Conservation (phyloP, 371 early-diverging fungal species). For the Syncephalastrum contaminatum region DNA sequence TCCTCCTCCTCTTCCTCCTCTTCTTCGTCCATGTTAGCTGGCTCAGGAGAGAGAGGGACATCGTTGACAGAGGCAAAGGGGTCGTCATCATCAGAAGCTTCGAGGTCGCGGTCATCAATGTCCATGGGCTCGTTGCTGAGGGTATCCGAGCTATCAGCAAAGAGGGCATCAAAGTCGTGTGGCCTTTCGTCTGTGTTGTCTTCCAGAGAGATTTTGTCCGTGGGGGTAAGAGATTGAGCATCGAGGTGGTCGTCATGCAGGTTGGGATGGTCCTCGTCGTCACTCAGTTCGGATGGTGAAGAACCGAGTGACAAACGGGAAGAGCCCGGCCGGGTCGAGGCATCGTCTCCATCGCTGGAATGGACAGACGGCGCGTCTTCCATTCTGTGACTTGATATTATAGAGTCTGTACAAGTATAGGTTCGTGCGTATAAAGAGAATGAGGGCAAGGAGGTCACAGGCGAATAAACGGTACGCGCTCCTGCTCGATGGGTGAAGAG, state of each 20-base stretch:
- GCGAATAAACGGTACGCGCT: no score
- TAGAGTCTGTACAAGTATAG: no score
- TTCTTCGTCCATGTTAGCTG: conserved; percentile 7
- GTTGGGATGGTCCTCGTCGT: conserved; percentile 20
- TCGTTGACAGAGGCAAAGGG: conserved; percentile 12
- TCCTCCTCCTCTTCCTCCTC: conserved; percentile 21
- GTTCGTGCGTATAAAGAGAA: no score
- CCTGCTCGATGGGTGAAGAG: no score
- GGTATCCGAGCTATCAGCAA: conserved; percentile 19
- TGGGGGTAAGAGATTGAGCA: conserved; percentile 21
- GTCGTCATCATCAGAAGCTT: conserved; percentile 13
- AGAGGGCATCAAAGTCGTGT: conserved; percentile 10
- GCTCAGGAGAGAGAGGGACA: conserved; percentile 10
- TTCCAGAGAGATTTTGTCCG: conserved; percentile 13
- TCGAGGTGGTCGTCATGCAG: conserved; percentile 1
- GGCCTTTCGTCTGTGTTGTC: not conserved
- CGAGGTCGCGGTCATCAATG: conserved; percentile 13
- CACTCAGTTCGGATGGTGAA: conserved; percentile 42
- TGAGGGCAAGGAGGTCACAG: no score
- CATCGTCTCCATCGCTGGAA: conserved; percentile 11
- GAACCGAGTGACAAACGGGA: conserved; percentile 46
- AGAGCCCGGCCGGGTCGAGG: conserved; percentile 29
- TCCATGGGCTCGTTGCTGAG: conserved; percentile 18
- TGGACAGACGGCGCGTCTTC: conserved; percentile 7
- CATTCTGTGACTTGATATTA: conserved; percentile 9